Evolutionary conservation across 2,329 filamentous ascomycete genomes (phyloP).

Genomic region (Ceratocystis colombiana): DNA sequence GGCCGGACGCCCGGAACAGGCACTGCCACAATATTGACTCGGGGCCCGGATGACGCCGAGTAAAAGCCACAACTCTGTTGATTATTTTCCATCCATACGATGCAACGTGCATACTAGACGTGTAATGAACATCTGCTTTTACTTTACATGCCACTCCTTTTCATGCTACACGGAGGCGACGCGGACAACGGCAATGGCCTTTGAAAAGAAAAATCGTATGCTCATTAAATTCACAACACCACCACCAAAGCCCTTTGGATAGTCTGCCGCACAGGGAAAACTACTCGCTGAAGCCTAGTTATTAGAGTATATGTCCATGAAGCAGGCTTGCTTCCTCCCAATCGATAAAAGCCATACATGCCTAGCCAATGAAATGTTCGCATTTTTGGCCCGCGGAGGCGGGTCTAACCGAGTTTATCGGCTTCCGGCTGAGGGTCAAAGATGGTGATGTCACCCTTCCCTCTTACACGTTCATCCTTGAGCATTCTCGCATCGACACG

Average conservation of each 20-base stretch:
- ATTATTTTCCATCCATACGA: conserved; percentile 26
- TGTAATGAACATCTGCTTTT: conserved; percentile 22
- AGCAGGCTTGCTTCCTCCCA: background rate
- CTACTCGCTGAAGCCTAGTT: background rate
- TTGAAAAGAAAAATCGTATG: conserved; percentile 14
- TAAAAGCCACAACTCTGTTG: conserved; percentile 1
- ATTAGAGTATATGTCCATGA: background rate
- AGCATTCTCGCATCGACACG: conserved; percentile 82
- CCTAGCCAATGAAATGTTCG: background rate
- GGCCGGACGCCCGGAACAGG: conserved; percentile 61
- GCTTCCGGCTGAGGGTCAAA: conserved; percentile 69
- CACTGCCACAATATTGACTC: conserved; percentile 63
- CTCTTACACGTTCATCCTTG: conserved; percentile 70
- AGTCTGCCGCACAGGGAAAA: background rate
- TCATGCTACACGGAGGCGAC: too few relatives aligned
- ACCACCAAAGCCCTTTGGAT: background rate
- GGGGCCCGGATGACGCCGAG: conserved; percentile 38
- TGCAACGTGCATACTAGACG: conserved; percentile 25
- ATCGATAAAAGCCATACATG: background rate
- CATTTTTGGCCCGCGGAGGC: background rate
- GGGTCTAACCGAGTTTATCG: conserved; percentile 59
- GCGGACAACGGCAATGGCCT: too few relatives aligned
- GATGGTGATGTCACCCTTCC: conserved; percentile 50
- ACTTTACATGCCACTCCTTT: background rate
- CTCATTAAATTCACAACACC: conserved; percentile 19